phyloP scores from a whole-genome alignment of 176 grass and related monocot genomes.

The Oryza rufipogon region DNA sequence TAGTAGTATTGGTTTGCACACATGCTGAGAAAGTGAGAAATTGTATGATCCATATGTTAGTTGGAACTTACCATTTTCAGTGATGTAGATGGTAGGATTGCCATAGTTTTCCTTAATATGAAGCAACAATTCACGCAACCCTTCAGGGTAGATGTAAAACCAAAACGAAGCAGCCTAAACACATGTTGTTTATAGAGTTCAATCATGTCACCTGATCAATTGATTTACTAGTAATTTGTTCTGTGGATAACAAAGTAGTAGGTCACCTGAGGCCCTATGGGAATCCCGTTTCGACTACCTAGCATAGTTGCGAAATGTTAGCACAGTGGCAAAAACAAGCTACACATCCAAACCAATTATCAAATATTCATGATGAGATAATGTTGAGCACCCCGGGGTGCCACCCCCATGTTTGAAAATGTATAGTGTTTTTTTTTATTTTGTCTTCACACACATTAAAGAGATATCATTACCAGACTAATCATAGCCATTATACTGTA shows the following conservation, averaged over 20 bases:
- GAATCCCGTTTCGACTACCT: constrained; percentile 51
- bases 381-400: no score
- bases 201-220: background rate
- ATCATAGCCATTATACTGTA: no score
- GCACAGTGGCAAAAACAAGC: background rate
- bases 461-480: no score
- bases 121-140: constrained; percentile 45
- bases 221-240: background rate
- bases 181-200: background rate
- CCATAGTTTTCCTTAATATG: constrained; percentile 38
- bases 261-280: constrained; percentile 54
- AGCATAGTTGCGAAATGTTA: background rate
- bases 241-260: background rate
- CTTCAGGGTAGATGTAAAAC: constrained; percentile 54
- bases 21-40: background rate
- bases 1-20: background rate
- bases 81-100: no score
- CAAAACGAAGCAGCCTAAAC: constrained; percentile 44
- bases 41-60: background rate
- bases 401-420: no score
- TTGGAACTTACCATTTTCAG: constrained; percentile 45
- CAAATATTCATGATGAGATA: background rate
- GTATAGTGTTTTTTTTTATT: no score
- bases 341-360: no score
- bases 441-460: no score